Evolutionary conservation across 2,329 filamentous ascomycete species (phyloP), one percentile per base, ranked within the genome.

Genomic region (Monilinia aucupariae): DNA sequence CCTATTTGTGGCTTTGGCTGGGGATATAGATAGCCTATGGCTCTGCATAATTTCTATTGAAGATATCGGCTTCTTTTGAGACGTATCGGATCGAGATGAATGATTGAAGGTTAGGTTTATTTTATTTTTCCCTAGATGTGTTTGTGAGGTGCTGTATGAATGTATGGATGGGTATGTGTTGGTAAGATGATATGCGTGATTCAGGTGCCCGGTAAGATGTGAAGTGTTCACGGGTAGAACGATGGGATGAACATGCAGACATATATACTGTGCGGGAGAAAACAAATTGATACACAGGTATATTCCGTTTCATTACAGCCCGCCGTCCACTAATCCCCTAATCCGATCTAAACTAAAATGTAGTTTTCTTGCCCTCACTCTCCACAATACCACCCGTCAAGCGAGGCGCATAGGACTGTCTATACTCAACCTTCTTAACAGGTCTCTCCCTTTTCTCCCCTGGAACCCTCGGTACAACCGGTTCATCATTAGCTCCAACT

Each of bases 321-420:
- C 54, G 3, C 41, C 54, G 20, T 32, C 30, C n/a, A 47, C 43
- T 1, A 45, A 12, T 27, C 9, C 39, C 7, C 22, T 7, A 58
- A 22, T 34, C 12, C 27, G 34, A 7, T 27, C 3, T 22, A 58
- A 17, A 56, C 61, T 92, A 90, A 77, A 96, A 96, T 0, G 85
- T 90, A 63, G 85, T 85, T 80, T 94, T 96, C 76, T 87, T 91
- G 62, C 92, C 92, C 67, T 87, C 82, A 9, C 83, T 81, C 75
- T 89, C 86, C 27, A 94, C 89, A 74, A 94, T 91, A 9, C 86
- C 88, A 64, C 90, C 91, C 50, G 87, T 92, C 68, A 92, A 82
- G 71, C 89, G 84, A 61, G 87, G 78, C 47, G 79, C 78, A 67
- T 80, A 75, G 34, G 76, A 74, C 68, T 80, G 78, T 59, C 78